Evolutionary conservation across 805 yeast genomes (phyloP).

Genomic region (Schwanniomyces polymorphus): DNA sequence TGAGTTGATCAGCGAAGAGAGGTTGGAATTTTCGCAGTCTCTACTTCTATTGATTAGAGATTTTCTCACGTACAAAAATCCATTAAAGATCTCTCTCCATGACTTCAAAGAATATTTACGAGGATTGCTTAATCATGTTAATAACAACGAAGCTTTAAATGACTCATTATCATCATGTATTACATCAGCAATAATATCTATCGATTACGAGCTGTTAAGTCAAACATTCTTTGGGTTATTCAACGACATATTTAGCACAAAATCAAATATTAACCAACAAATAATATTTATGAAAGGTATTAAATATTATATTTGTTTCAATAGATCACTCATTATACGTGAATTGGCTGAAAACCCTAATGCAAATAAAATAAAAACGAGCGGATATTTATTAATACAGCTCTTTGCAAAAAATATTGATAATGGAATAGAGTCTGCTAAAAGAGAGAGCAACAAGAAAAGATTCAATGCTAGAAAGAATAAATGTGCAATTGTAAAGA

Average conservation of each 20-base stretch:
- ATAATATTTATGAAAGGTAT: constrained; percentile 7
- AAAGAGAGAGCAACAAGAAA: neutral
- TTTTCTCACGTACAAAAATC: constrained; percentile 10
- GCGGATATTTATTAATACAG: constrained; percentile 8
- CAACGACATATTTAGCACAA: constrained; percentile 2
- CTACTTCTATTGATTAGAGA: constrained; percentile 2
- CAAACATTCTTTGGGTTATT: constrained; percentile 6
- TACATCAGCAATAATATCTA: constrained; percentile 7
- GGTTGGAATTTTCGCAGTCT: neutral
- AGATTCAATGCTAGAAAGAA: neutral
- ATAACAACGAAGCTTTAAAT: constrained; percentile 2
- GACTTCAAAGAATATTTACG: constrained; percentile 3
- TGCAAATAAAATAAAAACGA: constrained; percentile 9
- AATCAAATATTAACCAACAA: neutral
- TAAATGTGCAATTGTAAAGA: neutral
- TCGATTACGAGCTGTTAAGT: constrained; percentile 6
- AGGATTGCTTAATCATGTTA: constrained; percentile 1
- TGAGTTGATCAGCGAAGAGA: neutral
- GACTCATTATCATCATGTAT: constrained; percentile 5
- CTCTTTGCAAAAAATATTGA: constrained; percentile 2
- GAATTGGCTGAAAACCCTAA: constrained; percentile 9
- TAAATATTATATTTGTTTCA: constrained; percentile 13
- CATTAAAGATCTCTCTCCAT: neutral
- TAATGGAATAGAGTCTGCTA: neutral
- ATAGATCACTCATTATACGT: constrained; percentile 5